Evolutionary conservation across 2,329 filamentous ascomycete species (phyloP).

Genomic region (Orbilia quercus): DNA sequence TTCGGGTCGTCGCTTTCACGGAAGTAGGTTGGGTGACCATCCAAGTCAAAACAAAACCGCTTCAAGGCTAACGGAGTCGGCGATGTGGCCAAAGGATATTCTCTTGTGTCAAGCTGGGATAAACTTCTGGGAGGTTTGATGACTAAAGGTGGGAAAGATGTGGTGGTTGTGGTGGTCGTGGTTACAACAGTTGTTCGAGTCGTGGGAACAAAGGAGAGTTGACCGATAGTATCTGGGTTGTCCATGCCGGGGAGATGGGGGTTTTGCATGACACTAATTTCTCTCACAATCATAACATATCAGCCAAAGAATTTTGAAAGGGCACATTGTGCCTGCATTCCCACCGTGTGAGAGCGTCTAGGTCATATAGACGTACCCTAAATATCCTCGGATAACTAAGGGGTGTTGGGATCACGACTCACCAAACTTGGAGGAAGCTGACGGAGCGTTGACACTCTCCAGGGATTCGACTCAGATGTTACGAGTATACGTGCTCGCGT

Average conservation of each 20-base stretch:
- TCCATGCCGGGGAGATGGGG: conserved; percentile 31
- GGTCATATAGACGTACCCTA: neutral
- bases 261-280: conserved; percentile 30
- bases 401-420: neutral
- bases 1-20: conserved; percentile 71
- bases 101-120: conserved; percentile 77
- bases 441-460: neutral
- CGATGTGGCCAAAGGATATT: conserved; percentile 86
- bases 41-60: conserved; percentile 79
- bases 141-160: conserved; percentile 59
- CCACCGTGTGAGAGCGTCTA: neutral
- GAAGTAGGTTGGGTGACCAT: conserved; percentile 72
- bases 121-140: conserved; percentile 60
- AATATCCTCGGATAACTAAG: neutral
- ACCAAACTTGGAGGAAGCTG: neutral
- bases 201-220: conserved; percentile 60
- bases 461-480: conserved; percentile 5
- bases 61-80: conserved; percentile 83
- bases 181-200: conserved; percentile 61
- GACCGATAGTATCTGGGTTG: conserved; percentile 57
- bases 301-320: neutral
- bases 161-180: conserved; percentile 60
- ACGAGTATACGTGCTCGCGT: neutral
- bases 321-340: neutral
- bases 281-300: neutral